Percentiles rank a stretch among this genome's conserved stretches.
Evolutionary conservation across 2,329 filamentous ascomycete genomes (phyloP).

Genomic region (Cercospora zeina): DNA sequence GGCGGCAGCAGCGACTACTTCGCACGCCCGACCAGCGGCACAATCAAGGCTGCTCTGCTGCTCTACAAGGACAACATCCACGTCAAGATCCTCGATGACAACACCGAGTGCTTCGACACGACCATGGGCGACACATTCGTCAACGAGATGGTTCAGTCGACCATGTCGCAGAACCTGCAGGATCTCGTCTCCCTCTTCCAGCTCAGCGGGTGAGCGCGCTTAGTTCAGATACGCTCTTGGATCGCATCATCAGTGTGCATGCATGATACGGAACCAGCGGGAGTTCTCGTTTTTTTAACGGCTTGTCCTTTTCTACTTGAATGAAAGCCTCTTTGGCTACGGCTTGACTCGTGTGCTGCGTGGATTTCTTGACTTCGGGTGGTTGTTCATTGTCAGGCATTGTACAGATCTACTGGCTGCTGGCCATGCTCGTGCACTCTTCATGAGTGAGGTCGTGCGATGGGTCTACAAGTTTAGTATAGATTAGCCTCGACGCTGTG

Average conservation of each 20-base stretch:
- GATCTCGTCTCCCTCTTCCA: slow-evolving; percentile 45
- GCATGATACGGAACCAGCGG: slow-evolving; percentile 5
- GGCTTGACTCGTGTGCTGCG: neutral
- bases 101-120: slow-evolving; percentile 41
- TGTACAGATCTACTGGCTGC: slow-evolving; percentile 13
- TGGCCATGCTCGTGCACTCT: slow-evolving; percentile 11
- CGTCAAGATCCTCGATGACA: slow-evolving; percentile 54
- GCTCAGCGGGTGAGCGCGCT: slow-evolving; percentile 23
- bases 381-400: slow-evolving; percentile 4
- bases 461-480: slow-evolving; percentile 4
- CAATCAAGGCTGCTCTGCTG: slow-evolving; percentile 65
- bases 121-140: slow-evolving; percentile 41
- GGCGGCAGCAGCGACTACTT: slow-evolving; percentile 73
- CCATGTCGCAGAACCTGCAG: slow-evolving; percentile 33
- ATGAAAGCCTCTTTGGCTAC: slow-evolving; percentile 9
- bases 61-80: slow-evolving; percentile 58
- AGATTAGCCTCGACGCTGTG: slow-evolving; percentile 17
- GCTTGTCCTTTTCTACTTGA: too few species aligned
- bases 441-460: slow-evolving; percentile 3
- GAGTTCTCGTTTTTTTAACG: neutral
- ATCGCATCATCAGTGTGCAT: slow-evolving; percentile 6
- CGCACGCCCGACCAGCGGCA: slow-evolving; percentile 59
- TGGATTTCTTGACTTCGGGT: slow-evolving; percentile 1
- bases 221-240: slow-evolving; percentile 10
- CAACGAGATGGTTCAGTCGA: slow-evolving; percentile 40